Conservation (phyloP, 345 rosid species). For the Citrus glauca region DNA sequence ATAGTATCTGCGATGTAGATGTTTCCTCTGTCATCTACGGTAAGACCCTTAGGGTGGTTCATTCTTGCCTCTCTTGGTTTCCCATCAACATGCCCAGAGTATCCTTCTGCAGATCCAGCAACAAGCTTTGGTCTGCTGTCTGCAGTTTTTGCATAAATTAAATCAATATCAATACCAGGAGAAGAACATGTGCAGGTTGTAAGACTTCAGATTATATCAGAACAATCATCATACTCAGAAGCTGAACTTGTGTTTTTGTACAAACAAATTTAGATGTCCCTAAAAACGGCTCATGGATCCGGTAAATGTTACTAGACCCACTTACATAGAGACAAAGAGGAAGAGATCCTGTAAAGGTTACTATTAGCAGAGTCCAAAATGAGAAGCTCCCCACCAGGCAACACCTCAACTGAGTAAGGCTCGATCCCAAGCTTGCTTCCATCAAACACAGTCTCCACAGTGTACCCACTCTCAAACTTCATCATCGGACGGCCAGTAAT, state of each 20-base stretch:
- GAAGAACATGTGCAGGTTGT: neutral
- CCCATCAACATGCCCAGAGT: slow-evolving; percentile 89
- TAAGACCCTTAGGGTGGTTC: slow-evolving; percentile 88
- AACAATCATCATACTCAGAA: neutral
- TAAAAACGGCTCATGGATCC: slow-evolving; percentile 38
- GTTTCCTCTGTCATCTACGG: slow-evolving; percentile 90
- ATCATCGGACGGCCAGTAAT: slow-evolving; percentile 82
- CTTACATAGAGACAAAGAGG: slow-evolving; percentile 90
- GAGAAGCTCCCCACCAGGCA: slow-evolving; percentile 83
- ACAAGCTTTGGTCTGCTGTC: slow-evolving; percentile 80
- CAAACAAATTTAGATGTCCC: neutral
- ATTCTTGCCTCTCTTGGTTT: slow-evolving; percentile 75
- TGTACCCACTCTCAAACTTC: slow-evolving; percentile 93
- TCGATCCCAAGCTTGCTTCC: slow-evolving; percentile 97
- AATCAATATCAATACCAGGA: neutral
- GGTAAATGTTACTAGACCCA: slow-evolving; percentile 61
- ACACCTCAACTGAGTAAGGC: slow-evolving; percentile 75
- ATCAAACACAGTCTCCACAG: slow-evolving; percentile 95
- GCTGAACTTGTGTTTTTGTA: neutral
- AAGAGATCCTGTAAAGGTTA: slow-evolving; percentile 84
- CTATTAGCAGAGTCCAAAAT: slow-evolving; percentile 88
- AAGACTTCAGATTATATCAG: neutral
- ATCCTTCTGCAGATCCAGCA: slow-evolving; percentile 87
- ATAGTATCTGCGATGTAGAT: slow-evolving; percentile 82
- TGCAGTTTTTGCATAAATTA: slow-evolving; percentile 25